A percentile compares a stretch with the other conserved stretches of the same genome.
Conservation (phyloP, 345 rosid genomes). For the Brassica juncea region DNA sequence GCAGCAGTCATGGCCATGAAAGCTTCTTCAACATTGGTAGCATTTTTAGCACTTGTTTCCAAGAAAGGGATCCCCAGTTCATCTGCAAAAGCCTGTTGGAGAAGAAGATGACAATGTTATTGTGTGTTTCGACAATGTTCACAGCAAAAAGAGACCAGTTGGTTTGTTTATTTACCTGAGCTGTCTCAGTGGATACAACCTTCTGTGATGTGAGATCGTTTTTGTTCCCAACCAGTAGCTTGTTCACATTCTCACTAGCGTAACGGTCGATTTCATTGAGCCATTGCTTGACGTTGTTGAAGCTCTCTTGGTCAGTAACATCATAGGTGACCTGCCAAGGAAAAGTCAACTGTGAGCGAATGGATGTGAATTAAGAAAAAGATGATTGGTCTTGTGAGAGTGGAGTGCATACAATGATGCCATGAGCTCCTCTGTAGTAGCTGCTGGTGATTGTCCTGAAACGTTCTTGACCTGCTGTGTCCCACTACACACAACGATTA, state of each 20-base stretch:
- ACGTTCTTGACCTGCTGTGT: constrained; percentile 93
- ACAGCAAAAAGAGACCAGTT: not conserved
- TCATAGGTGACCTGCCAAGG: constrained; percentile 65
- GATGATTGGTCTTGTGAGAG: not conserved
- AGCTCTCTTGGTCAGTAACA: constrained; percentile 86
- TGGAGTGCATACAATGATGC: constrained; percentile 61
- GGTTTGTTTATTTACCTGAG: constrained; percentile 47
- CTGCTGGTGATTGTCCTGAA: constrained; percentile 92
- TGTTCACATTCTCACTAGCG: constrained; percentile 79
- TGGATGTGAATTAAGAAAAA: not conserved
- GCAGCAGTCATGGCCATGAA: constrained; percentile 87
- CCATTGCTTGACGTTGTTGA: constrained; percentile 82
- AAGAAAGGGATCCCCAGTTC: constrained; percentile 80
- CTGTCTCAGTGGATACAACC: constrained; percentile 70
- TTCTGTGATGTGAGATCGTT: constrained; percentile 70
- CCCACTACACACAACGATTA: constrained; percentile 55
- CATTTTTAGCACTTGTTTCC: constrained; percentile 80
- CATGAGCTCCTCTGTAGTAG: constrained; percentile 95
- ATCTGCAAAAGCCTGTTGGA: constrained; percentile 65
- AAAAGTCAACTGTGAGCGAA: not conserved
- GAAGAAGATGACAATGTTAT: not conserved
- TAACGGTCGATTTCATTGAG: constrained; percentile 75
- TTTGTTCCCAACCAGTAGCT: constrained; percentile 78
- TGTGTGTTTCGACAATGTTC: not conserved
- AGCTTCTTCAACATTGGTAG: constrained; percentile 74